A percentile compares a stretch with the other conserved stretches of the same genome.
Evolutionary conservation across 2,329 filamentous ascomycete species (phyloP).

Genomic region (Diplodia mutila): DNA sequence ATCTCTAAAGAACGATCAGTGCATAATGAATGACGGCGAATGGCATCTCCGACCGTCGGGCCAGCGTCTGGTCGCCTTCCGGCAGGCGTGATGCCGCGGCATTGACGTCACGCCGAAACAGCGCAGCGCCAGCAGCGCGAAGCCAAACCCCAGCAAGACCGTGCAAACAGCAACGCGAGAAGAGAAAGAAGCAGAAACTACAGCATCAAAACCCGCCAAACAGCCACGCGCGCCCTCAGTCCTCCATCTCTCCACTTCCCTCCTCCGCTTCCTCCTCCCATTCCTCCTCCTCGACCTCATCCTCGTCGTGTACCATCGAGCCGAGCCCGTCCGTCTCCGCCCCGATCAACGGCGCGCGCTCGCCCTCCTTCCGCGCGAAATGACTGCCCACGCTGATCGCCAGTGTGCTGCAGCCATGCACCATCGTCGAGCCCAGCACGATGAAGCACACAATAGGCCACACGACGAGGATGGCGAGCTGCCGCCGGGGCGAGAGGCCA

Average conservation of each 20-base stretch:
- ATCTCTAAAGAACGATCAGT: no score
- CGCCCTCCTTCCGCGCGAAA: constrained; percentile 50
- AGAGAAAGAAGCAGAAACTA: not conserved
- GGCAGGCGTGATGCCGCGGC: no score
- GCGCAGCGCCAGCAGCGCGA: not conserved
- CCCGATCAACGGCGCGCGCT: constrained; percentile 55
- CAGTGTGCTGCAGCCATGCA: constrained; percentile 59
- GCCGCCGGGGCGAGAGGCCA: constrained; percentile 38
- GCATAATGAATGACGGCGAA: not conserved
- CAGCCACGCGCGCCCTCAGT: not conserved
- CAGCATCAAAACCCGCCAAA: no score
- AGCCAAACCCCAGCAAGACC: not conserved
- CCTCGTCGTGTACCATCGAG: constrained; percentile 49
- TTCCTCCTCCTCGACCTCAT: constrained; percentile 29
- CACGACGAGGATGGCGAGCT: constrained; percentile 50
- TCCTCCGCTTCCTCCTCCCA: constrained; percentile 27
- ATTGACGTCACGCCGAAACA: not conserved
- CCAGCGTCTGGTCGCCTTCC: no score
- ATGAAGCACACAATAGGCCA: constrained; percentile 62
- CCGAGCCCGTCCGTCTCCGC: constrained; percentile 55
- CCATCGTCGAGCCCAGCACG: constrained; percentile 57
- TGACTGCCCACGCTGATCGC: constrained; percentile 55
- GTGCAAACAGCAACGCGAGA: not conserved
- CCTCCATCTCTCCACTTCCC: not conserved
- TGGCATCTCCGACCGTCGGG: not conserved